Evolutionary conservation across 2,329 filamentous ascomycete genomes (phyloP).

Genomic region (Aspergillus latus): DNA sequence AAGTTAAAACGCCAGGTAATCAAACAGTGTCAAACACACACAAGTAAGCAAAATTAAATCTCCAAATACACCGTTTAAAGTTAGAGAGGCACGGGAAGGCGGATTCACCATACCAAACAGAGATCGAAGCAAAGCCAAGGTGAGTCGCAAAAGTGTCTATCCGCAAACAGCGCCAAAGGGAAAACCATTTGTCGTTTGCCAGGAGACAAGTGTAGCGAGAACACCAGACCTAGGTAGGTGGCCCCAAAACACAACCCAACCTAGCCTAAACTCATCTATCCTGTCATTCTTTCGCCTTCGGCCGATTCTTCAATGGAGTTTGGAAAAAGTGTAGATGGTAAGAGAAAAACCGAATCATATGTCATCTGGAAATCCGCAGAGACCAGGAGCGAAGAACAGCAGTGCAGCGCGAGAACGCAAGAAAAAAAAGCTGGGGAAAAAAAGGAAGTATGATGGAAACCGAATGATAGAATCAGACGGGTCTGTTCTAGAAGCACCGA

Average conservation of each 20-base stretch:
- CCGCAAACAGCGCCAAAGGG: neutral
- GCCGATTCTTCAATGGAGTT: too few species aligned
- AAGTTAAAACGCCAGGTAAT: slow-evolving; percentile 13
- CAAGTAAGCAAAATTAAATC: slow-evolving; percentile 8
- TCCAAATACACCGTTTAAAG: slow-evolving; percentile 18
- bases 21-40: neutral
- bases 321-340: neutral
- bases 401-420: neutral
- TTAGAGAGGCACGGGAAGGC: neutral
- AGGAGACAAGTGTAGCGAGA: neutral
- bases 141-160: neutral
- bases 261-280: neutral
- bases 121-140: slow-evolving; percentile 11
- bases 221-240: neutral
- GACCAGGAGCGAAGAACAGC: neutral
- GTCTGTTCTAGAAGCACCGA: slow-evolving; percentile 9
- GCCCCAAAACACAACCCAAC: neutral
- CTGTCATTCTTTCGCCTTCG: too few species aligned
- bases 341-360: neutral
- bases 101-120: slow-evolving; percentile 5
- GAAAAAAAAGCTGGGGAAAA: too few species aligned
- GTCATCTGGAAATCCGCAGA: neutral
- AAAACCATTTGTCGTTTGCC: neutral
- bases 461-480: slow-evolving; percentile 8
- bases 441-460: slow-evolving; percentile 8